Percentiles rank a stretch among this genome's conserved stretches.
Conservation (phyloP, 2,329 filamentous ascomycete species). For the Monilinia fructigena region DNA sequence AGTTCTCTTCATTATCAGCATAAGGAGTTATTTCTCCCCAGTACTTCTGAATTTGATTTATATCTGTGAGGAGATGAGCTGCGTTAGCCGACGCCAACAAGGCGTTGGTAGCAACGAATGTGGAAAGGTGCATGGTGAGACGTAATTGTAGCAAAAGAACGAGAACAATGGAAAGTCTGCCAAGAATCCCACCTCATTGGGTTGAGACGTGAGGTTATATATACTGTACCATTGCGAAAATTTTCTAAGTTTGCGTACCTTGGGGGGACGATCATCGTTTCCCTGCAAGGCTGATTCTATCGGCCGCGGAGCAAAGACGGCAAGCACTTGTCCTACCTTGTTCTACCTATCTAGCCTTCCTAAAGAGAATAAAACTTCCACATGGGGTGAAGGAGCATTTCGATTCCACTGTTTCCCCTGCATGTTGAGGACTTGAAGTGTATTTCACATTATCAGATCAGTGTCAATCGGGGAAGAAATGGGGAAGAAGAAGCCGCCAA, state of each 20-base stretch:
- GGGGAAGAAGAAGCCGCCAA: background rate
- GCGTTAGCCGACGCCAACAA: conserved; percentile 11
- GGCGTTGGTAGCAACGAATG: conserved; percentile 7
- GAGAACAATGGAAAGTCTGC: background rate
- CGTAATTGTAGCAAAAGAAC: background rate
- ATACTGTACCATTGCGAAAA: background rate
- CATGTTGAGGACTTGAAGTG: conserved; percentile 1
- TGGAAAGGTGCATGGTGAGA: conserved; percentile 14
- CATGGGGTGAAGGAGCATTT: background rate
- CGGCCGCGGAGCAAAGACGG: too few species aligned
- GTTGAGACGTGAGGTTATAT: conserved; percentile 4
- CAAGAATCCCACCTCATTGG: background rate
- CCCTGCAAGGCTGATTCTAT: background rate
- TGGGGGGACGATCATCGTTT: background rate
- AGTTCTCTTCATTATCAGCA: conserved; percentile 45
- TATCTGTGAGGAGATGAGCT: conserved; percentile 36
- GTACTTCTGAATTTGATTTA: conserved; percentile 37
- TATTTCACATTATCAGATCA: background rate
- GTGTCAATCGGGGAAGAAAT: background rate
- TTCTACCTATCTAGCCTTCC: background rate
- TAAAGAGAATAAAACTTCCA: conserved; percentile 1
- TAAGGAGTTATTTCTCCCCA: conserved; percentile 52
- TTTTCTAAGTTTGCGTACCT: background rate
- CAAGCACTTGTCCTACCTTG: background rate
- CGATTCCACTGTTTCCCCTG: conserved; percentile 1